A percentile compares a stretch with the other conserved stretches of the same genome.
phyloP scores from a whole-genome alignment of 306 rosid species.

The Vicia villosa region DNA sequence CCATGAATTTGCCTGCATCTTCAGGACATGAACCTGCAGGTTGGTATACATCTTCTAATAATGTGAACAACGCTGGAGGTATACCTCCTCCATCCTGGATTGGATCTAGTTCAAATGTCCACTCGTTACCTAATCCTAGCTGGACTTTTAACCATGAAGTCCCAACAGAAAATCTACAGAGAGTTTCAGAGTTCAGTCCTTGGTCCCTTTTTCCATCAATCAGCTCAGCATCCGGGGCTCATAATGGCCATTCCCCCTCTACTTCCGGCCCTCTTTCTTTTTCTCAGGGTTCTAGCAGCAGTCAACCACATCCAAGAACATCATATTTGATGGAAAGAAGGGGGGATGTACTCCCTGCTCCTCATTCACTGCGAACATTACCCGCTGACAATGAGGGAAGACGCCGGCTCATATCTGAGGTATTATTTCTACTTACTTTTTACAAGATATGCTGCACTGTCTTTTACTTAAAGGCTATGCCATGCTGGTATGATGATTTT shows the following conservation, averaged over 20 bases:
- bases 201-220: slow-evolving; percentile 74
- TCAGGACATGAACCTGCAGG: slow-evolving; percentile 53
- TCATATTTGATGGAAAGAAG: slow-evolving; percentile 63
- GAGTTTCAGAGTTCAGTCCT: slow-evolving; percentile 62
- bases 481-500: slow-evolving; percentile 22
- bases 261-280: slow-evolving; percentile 58
- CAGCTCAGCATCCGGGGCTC: slow-evolving; percentile 58
- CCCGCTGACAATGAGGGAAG: slow-evolving; percentile 81
- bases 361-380: slow-evolving; percentile 63
- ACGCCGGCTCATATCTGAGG: slow-evolving; percentile 82
- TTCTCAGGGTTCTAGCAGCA: slow-evolving; percentile 57
- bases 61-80: slow-evolving; percentile 54
- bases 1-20: slow-evolving; percentile 45
- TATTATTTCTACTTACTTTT: slow-evolving; percentile 35
- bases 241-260: slow-evolving; percentile 53
- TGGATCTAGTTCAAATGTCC: slow-evolving; percentile 60
- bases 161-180: slow-evolving; percentile 59
- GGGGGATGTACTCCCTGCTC: slow-evolving; percentile 52
- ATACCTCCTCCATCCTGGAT: slow-evolving; percentile 59
- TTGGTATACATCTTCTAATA: slow-evolving; percentile 57
- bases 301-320: slow-evolving; percentile 59
- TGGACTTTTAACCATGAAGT: slow-evolving; percentile 55
- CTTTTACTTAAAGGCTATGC: slow-evolving; percentile 31
- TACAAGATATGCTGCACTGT: background rate
- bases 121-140: slow-evolving; percentile 51